Evolutionary conservation across 164 flowering plant species (phyloP).

Genomic region (Saururus chinensis): DNA sequence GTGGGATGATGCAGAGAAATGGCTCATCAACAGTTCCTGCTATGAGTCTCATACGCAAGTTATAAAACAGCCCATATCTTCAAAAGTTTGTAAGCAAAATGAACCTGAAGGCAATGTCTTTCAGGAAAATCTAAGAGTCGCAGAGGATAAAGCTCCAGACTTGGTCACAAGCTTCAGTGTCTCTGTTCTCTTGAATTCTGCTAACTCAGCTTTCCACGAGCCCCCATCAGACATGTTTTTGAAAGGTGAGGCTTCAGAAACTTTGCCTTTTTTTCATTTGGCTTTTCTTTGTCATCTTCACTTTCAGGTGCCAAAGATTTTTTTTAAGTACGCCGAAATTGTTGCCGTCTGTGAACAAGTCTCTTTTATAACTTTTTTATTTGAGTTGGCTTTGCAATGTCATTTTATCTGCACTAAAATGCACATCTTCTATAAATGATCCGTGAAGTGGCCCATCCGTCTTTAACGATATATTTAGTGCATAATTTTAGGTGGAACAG

Average conservation of each 20-base stretch:
- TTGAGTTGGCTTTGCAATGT: too few species aligned
- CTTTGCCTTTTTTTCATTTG: not conserved
- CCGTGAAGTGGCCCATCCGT: too few species aligned
- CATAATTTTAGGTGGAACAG: too few species aligned
- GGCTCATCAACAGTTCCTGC: slow-evolving; percentile 59
- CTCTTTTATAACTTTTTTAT: too few species aligned
- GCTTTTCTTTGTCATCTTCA: not conserved
- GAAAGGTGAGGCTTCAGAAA: slow-evolving; percentile 40
- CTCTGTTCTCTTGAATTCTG: slow-evolving; percentile 9
- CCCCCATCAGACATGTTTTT: slow-evolving; percentile 39
- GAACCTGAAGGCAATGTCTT: slow-evolving; percentile 31
- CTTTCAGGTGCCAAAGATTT: not conserved
- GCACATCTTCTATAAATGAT: too few species aligned
- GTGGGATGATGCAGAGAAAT: slow-evolving; percentile 97
- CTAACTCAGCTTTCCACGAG: slow-evolving; percentile 31
- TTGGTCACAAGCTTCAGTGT: slow-evolving; percentile 2
- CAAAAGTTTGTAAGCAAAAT: slow-evolving; percentile 20
- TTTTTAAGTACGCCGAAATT: not conserved
- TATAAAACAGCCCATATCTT: slow-evolving; percentile 19
- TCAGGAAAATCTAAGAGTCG: slow-evolving; percentile 42
- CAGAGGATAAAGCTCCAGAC: slow-evolving; percentile 6
- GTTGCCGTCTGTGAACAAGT: too few species aligned
- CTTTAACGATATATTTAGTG: too few species aligned
- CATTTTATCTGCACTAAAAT: too few species aligned
- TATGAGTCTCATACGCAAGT: slow-evolving; percentile 66